Conservation (phyloP, 768 basidiomycete species). For the Mycena filopes region DNA sequence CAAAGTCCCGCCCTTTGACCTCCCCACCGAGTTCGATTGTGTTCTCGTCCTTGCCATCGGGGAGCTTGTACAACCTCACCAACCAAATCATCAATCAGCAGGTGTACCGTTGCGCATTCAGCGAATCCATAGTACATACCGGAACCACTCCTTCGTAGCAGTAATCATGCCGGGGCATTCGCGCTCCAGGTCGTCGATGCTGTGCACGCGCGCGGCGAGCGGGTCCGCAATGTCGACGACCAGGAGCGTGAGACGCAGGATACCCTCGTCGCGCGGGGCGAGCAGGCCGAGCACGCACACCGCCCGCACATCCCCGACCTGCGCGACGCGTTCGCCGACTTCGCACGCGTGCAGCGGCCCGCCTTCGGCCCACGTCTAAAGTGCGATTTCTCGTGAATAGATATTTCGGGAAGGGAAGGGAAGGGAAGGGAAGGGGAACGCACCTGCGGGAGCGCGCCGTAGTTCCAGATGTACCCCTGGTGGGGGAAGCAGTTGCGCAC, state of each 20-base stretch:
- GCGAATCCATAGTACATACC: constrained; percentile 45
- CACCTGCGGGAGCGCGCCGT: constrained; percentile 83
- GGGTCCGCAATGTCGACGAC: constrained; percentile 84
- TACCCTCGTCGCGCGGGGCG: constrained; percentile 86
- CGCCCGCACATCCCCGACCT: constrained; percentile 82
- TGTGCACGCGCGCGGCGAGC: constrained; percentile 79
- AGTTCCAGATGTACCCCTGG: constrained; percentile 90
- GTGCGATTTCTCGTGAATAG: too few relatives aligned
- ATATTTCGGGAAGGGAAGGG: too few relatives aligned
- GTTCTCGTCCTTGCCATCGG: constrained; percentile 80
- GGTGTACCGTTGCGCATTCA: too few relatives aligned
- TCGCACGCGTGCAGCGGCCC: constrained; percentile 74
- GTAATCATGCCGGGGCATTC: constrained; percentile 82
- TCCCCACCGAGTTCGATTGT: constrained; percentile 85
- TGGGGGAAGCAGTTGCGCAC: constrained; percentile 90
- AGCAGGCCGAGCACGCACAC: constrained; percentile 90
- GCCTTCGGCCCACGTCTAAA: constrained; percentile 24
- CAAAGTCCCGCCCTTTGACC: constrained; percentile 86
- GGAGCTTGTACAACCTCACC: constrained; percentile 72
- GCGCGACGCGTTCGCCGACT: constrained; percentile 84
- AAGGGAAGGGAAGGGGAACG: neutral
- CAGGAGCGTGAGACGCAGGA: constrained; percentile 89
- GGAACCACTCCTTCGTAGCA: constrained; percentile 89
- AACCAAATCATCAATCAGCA: too few relatives aligned
- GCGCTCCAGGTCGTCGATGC: constrained; percentile 85